Evolutionary conservation across 2,329 filamentous ascomycete species (phyloP).

Genomic region (Fusarium sp.): DNA sequence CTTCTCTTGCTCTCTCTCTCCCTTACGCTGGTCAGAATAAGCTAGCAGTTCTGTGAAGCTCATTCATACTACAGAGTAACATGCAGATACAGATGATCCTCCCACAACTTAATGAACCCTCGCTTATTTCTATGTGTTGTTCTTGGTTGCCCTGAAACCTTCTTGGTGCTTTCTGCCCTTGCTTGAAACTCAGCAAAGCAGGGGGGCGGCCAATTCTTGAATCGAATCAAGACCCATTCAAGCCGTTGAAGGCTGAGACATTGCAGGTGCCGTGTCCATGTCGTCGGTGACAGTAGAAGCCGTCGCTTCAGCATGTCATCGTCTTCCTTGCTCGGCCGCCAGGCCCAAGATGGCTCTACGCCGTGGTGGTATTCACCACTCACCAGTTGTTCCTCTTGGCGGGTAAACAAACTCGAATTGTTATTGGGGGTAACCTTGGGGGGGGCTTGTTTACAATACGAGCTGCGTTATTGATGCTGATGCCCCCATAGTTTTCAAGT

Average conservation of each 20-base stretch:
- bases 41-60: not conserved
- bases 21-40: slow-evolving; percentile 17
- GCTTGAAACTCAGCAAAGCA: slow-evolving; percentile 1
- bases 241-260: slow-evolving; percentile 33
- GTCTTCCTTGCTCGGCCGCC: slow-evolving; percentile 31
- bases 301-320: slow-evolving; percentile 39
- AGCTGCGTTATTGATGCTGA: not conserved
- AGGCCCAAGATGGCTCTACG: slow-evolving; percentile 10
- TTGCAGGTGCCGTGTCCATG: slow-evolving; percentile 42
- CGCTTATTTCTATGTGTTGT: slow-evolving; percentile 7
- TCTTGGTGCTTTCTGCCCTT: not conserved
- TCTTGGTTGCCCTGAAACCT: slow-evolving; percentile 17
- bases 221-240: slow-evolving; percentile 22
- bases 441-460: not conserved
- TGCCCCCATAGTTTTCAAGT: not conserved
- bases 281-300: slow-evolving; percentile 36
- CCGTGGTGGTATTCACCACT: slow-evolving; percentile 1
- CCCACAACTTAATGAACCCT: not conserved
- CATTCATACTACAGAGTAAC: not conserved
- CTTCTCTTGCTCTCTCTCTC: slow-evolving; percentile 22
- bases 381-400: slow-evolving; percentile 4
- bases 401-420: not conserved
- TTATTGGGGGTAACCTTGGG: slow-evolving; percentile 2
- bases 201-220: slow-evolving; percentile 6
- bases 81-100: not conserved